Evolutionary conservation across 1,284 basidiomycete species (phyloP).

Genomic region (Gymnopus androsaceus): DNA sequence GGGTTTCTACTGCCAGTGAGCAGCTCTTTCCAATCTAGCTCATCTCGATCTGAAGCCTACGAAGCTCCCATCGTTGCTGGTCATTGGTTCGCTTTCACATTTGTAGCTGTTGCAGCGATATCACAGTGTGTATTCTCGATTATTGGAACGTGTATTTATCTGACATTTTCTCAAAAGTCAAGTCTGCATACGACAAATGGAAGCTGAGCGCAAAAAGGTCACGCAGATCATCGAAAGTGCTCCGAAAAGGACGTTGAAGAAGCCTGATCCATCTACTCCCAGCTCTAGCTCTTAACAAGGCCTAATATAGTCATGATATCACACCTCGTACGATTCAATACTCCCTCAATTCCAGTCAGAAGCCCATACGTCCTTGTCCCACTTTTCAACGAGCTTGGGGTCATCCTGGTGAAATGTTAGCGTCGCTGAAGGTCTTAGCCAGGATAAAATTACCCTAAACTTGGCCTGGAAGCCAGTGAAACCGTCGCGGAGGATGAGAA

Average conservation of each 20-base stretch:
- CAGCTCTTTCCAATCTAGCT: constrained; percentile 5
- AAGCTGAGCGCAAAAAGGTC: constrained; percentile 56
- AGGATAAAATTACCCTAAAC: constrained; percentile 55
- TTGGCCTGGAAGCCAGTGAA: constrained; percentile 70
- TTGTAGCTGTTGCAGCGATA: constrained; percentile 40
- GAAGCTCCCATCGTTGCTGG: constrained; percentile 46
- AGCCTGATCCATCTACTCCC: constrained; percentile 34
- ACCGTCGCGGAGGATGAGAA: constrained; percentile 68
- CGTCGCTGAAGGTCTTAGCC: neutral
- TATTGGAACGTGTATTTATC: constrained; percentile 8
- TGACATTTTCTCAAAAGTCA: constrained; percentile 43
- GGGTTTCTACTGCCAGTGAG: constrained; percentile 43
- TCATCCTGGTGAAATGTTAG: constrained; percentile 51
- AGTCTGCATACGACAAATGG: constrained; percentile 58
- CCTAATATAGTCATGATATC: too few relatives aligned
- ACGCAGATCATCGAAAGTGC: constrained; percentile 61
- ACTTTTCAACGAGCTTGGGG: constrained; percentile 71
- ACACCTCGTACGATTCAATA: too few relatives aligned
- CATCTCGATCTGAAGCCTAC: neutral
- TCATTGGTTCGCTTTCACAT: constrained; percentile 49
- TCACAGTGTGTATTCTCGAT: constrained; percentile 39
- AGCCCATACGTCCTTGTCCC: constrained; percentile 65
- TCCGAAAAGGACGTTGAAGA: constrained; percentile 53
- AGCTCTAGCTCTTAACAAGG: constrained; percentile 2
- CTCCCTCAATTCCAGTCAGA: constrained; percentile 42